Evolutionary conservation across 2,329 filamentous ascomycete genomes (phyloP).

Genomic region (Alternaria panax): DNA sequence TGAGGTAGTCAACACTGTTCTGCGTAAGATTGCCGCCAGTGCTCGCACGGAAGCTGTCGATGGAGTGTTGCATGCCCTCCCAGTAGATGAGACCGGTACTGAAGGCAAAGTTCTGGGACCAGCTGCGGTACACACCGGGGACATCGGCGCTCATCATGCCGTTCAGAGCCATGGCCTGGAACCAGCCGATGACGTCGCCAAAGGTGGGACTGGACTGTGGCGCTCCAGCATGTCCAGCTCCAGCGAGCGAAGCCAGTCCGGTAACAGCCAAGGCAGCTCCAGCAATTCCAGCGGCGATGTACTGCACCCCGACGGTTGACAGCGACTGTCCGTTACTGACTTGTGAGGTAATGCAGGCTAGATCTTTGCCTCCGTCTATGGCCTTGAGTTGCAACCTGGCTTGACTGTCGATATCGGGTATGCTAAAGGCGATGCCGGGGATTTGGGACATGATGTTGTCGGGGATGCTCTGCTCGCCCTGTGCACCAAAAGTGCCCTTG

Average conservation of each 20-base stretch:
- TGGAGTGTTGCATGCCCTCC: slow-evolving; percentile 78
- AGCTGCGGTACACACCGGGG: slow-evolving; percentile 86
- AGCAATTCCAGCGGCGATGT: slow-evolving; percentile 82
- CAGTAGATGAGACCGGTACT: slow-evolving; percentile 85
- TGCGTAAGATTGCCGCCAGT: slow-evolving; percentile 88
- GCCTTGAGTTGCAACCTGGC: slow-evolving; percentile 79
- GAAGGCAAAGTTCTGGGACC: slow-evolving; percentile 92
- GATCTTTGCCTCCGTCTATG: slow-evolving; percentile 64
- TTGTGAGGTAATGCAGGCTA: slow-evolving; percentile 83
- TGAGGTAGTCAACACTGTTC: slow-evolving; percentile 77
- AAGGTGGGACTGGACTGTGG: slow-evolving; percentile 82
- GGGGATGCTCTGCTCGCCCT: slow-evolving; percentile 75
- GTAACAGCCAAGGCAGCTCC: slow-evolving; percentile 80
- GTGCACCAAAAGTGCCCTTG: slow-evolving; percentile 74
- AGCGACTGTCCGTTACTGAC: slow-evolving; percentile 89
- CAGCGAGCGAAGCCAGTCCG: slow-evolving; percentile 72
- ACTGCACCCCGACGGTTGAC: slow-evolving; percentile 77
- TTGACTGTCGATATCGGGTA: slow-evolving; percentile 88
- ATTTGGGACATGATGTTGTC: slow-evolving; percentile 75
- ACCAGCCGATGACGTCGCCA: slow-evolving; percentile 83
- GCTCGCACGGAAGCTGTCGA: slow-evolving; percentile 79
- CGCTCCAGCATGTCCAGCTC: slow-evolving; percentile 59
- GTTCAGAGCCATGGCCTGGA: slow-evolving; percentile 93
- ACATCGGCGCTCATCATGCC: slow-evolving; percentile 94
- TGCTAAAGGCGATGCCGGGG: slow-evolving; percentile 84